phyloP scores from a whole-genome alignment of 164 flowering plant species.

The Vitis vinifera region DNA sequence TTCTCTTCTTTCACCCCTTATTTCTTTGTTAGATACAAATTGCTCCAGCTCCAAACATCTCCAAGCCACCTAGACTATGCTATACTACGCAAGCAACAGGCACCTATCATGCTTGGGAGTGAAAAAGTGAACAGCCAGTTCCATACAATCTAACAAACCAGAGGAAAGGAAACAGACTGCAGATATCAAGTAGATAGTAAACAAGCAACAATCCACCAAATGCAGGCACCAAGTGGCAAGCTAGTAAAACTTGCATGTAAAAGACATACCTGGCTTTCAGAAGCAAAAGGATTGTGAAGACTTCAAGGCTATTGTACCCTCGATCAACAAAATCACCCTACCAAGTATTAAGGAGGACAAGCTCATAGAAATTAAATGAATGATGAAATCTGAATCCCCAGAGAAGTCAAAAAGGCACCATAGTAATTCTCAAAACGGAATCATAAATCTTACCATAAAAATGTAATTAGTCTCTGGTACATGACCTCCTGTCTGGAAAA shows the following conservation, averaged over 20 bases:
- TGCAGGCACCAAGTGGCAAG: not conserved
- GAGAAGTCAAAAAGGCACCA: not conserved
- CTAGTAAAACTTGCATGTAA: not conserved
- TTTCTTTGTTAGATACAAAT: no score
- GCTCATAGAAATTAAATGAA: no score
- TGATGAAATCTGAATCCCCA: not conserved
- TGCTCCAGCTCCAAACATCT: no score
- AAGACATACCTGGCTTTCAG: constrained; percentile 87
- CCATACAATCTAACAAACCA: no score
- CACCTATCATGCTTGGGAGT: no score
- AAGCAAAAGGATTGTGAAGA: constrained; percentile 94
- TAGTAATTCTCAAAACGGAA: not conserved
- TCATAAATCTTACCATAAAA: constrained; percentile 68
- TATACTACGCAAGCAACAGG: no score
- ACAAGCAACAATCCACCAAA: no score
- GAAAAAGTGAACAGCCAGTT: no score
- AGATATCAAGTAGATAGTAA: no score
- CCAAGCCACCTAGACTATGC: no score
- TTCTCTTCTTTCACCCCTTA: no score
- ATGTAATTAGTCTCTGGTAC: constrained; percentile 98
- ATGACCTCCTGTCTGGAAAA: constrained; percentile 97
- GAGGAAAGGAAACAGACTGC: no score
- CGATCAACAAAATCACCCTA: constrained; percentile 99
- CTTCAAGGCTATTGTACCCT: constrained; percentile 98
- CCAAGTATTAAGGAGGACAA: constrained; percentile 9